A percentile compares a stretch with the other conserved stretches of the same genome.
phyloP scores from a whole-genome alignment of 176 grass and related monocot species.

The Oryza brachyantha region DNA sequence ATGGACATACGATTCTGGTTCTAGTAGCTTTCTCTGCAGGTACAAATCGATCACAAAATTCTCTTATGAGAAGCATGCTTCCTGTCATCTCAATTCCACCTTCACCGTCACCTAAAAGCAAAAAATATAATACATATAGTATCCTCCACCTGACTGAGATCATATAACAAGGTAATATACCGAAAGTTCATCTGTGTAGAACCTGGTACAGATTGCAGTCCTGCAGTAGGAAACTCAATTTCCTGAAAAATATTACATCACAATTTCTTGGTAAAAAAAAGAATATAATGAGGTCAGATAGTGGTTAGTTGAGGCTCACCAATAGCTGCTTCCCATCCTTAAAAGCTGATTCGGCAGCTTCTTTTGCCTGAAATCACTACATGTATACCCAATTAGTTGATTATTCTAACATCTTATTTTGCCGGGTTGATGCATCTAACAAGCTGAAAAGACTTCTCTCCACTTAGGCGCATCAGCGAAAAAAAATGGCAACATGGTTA shows the following conservation, averaged over 20 bases:
- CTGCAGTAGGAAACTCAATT: constrained; percentile 89
- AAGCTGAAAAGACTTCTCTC: not conserved
- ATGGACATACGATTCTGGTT: constrained; percentile 73
- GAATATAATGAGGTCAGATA: not conserved
- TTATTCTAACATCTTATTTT: constrained; percentile 9
- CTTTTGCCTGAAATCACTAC: constrained; percentile 93
- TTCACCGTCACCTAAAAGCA: constrained; percentile 76
- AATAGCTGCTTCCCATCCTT: constrained; percentile 78
- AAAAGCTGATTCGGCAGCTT: constrained; percentile 67
- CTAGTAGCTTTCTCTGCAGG: constrained; percentile 69
- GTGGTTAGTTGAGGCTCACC: constrained; percentile 41
- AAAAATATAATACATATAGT: constrained; percentile 3
- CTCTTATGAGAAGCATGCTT: constrained; percentile 91
- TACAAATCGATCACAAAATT: constrained; percentile 76
- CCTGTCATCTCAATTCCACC: constrained; percentile 98
- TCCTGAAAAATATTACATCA: constrained; percentile 55
- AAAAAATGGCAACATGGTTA: not conserved
- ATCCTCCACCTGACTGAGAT: constrained; percentile 14
- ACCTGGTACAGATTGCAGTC: constrained; percentile 93
- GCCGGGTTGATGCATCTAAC: not conserved
- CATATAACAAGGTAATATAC: constrained; percentile 18
- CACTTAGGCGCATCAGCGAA: not conserved
- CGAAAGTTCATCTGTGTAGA: constrained; percentile 20
- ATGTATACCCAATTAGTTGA: constrained; percentile 30
- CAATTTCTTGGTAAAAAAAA: constrained; percentile 18